Base-by-base conservation (phyloP, 1,139 yeast species). In the Nakaseomyces nivariensis region DNA sequence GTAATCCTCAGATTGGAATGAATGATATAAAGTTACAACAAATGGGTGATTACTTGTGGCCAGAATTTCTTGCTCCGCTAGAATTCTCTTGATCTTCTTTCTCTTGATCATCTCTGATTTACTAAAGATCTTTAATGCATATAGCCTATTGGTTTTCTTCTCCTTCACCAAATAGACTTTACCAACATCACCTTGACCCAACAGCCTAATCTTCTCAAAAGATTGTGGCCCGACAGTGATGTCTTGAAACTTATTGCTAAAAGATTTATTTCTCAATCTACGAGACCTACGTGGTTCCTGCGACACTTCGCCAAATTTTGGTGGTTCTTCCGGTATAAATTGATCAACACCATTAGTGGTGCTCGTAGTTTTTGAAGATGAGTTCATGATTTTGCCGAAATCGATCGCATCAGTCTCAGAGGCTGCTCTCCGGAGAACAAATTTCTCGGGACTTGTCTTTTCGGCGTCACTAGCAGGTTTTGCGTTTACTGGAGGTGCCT, bases 111-210 rank as follows among this genome's bases (percentile, higher is more conserved):
- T 92, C 66, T 92, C 98, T 59, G 82, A 80, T 64, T 94, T 94
- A 64, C 81, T 82, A 51, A 92, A 73, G 3, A 92, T 89, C 63
- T 94, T 94, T 90, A 94, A 85, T 9, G 98, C 99, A 65, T 83
- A 92, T 31, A 90, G 69, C 58, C 81, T 80, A 58, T 82, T 79
- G 3, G 90, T 74, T 45, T 74, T 72, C 65, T 85, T 87, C 61
- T 94, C 97, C 51, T 86, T 78, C 4, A 92, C 98, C 43, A 94
- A 71, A 60, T 85, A 94, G 24, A 94, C 99, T 65, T 89, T 89
- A 4, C 99, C 99, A 42, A 94, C 98, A 62, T 94, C 99, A 48
- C 99, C 99, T 63, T 88, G 88, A 4, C 99, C 99, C 50, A 94
- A 72, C 32, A 92, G 70, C 56, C 88, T 79, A 52, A 94, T 79